Conservation (phyloP, 257 asterid genomes). For the Nicotiana knightiana region DNA sequence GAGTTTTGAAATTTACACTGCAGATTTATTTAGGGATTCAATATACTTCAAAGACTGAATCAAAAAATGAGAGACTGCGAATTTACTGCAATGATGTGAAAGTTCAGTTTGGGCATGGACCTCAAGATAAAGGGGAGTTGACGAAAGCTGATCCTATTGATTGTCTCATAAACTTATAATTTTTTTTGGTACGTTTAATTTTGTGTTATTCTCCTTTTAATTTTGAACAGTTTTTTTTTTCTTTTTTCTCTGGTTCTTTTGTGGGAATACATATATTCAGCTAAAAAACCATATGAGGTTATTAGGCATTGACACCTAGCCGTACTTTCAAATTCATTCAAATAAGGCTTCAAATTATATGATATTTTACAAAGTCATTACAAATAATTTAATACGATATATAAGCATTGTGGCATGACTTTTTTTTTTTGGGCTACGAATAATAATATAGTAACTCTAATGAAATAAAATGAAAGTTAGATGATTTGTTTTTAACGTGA, state of each 20-base stretch:
- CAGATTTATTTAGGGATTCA: background rate
- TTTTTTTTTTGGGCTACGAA: too few relatives aligned
- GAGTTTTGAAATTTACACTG: background rate
- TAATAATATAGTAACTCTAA: too few relatives aligned
- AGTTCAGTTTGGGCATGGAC: background rate
- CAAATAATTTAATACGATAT: too few relatives aligned
- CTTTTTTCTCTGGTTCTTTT: too few relatives aligned
- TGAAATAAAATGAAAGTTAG: too few relatives aligned
- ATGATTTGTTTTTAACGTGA: too few relatives aligned
- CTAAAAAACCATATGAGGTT: too few relatives aligned
- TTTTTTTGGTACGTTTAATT: background rate
- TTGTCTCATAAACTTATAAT: background rate
- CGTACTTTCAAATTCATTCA: too few relatives aligned
- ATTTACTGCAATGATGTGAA: background rate
- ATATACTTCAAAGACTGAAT: background rate
- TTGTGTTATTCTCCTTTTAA: background rate
- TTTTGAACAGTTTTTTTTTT: background rate
- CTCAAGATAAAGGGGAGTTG: background rate
- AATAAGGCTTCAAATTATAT: too few relatives aligned
- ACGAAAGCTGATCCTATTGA: background rate
- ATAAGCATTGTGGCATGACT: too few relatives aligned
- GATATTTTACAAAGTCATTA: too few relatives aligned
- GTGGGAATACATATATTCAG: background rate
- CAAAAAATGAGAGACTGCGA: background rate
- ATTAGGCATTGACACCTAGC: too few relatives aligned